A percentile compares a stretch with the other conserved stretches of the same genome.
Conservation (phyloP, 441 rosid genomes). For the Populus hybrid region DNA sequence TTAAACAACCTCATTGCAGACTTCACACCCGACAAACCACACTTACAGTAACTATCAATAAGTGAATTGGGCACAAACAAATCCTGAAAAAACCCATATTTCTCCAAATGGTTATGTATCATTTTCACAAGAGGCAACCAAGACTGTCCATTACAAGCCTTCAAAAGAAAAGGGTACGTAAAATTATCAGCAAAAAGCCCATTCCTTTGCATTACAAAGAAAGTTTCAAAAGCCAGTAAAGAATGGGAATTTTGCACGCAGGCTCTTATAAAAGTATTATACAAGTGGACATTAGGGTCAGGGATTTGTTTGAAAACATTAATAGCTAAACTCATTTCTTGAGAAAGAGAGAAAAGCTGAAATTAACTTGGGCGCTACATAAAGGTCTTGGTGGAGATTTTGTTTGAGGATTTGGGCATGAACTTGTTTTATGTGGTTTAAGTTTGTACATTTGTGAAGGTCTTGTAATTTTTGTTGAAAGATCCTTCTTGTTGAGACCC, state of each 20-base stretch:
- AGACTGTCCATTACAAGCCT: slow-evolving; percentile 47
- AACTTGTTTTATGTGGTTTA: slow-evolving; percentile 48
- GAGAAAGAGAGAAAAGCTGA: slow-evolving; percentile 54
- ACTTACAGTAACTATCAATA: slow-evolving; percentile 63
- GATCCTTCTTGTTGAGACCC: slow-evolving; percentile 65
- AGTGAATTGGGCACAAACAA: slow-evolving; percentile 64
- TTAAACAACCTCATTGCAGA: slow-evolving; percentile 46
- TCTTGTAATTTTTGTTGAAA: slow-evolving; percentile 61
- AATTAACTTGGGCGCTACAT: slow-evolving; percentile 58
- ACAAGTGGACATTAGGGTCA: slow-evolving; percentile 58
- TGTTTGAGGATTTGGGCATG: slow-evolving; percentile 50
- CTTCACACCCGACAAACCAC: slow-evolving; percentile 37
- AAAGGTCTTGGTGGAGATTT: slow-evolving; percentile 40
- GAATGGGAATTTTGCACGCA: slow-evolving; percentile 45
- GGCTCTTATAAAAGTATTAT: slow-evolving; percentile 69
- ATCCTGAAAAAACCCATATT: slow-evolving; percentile 48
- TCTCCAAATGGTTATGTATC: slow-evolving; percentile 60
- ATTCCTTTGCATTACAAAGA: slow-evolving; percentile 47
- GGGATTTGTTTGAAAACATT: slow-evolving; percentile 46
- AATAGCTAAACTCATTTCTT: slow-evolving; percentile 40
- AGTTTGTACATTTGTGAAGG: slow-evolving; percentile 59
- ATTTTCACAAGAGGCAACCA: slow-evolving; percentile 58
- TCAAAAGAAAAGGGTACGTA: slow-evolving; percentile 62
- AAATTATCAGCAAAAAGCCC: slow-evolving; percentile 55
- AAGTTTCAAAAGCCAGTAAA: slow-evolving; percentile 36